Evolutionary conservation across 768 basidiomycete genomes (phyloP).

Genomic region (Pleurotus eryngii): DNA sequence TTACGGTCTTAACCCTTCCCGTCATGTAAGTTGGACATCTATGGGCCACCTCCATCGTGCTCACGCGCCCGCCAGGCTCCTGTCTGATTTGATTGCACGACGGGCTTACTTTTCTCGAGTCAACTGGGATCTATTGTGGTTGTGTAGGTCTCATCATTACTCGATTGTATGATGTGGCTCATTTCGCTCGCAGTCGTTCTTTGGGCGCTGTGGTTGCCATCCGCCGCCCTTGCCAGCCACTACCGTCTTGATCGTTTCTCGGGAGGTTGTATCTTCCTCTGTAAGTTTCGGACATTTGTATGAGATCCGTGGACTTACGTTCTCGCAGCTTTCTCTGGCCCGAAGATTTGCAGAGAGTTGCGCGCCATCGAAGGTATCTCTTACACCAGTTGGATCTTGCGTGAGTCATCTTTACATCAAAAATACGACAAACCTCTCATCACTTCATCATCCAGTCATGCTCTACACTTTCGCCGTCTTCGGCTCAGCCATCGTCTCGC

Average conservation of each 20-base stretch:
- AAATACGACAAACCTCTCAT: too few species aligned
- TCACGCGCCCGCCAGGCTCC: constrained; percentile 4
- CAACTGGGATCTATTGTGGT: constrained; percentile 9
- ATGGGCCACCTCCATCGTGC: too few species aligned
- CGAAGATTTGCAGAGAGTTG: constrained; percentile 10
- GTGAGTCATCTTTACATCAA: constrained; percentile 1
- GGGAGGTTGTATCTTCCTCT: constrained; percentile 8
- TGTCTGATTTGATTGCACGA: constrained; percentile 11
- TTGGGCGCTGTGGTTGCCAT: constrained; percentile 11
- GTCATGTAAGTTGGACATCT: constrained; percentile 5
- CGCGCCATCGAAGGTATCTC: constrained; percentile 12
- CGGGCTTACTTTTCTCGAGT: constrained; percentile 13
- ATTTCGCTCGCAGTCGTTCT: constrained; percentile 9
- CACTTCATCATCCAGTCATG: constrained; percentile 8
- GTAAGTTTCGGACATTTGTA: background rate
- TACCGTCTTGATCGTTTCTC: constrained; percentile 7
- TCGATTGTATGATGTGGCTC: too few species aligned
- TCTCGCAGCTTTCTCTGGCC: background rate
- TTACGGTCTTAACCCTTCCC: constrained; percentile 8
- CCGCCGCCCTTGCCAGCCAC: constrained; percentile 10
- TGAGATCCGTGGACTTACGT: too few species aligned
- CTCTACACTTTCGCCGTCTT: constrained; percentile 13
- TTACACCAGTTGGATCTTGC: constrained; percentile 12
- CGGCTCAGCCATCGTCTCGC: constrained; percentile 2
- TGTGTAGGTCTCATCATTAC: constrained; percentile 7